Evolutionary conservation across 345 rosid genomes (phyloP).

Genomic region (Psidium friedrichsthalianum): DNA sequence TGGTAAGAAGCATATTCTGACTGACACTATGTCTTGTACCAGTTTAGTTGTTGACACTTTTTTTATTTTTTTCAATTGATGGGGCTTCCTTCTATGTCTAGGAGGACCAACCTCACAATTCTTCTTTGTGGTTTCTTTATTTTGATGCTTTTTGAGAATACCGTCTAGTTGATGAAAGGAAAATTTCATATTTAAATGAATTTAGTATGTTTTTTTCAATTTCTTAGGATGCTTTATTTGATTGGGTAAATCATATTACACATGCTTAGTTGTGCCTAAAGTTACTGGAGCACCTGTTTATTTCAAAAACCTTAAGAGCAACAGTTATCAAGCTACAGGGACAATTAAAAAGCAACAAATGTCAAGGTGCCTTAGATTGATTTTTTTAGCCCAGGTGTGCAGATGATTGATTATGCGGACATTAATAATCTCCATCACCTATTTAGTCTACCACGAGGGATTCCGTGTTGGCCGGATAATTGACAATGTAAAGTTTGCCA

Average conservation of each 20-base stretch:
- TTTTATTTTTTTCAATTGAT: neutral
- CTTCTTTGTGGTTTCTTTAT: neutral
- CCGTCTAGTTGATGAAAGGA: neutral
- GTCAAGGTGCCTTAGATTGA: neutral
- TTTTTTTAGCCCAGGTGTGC: neutral
- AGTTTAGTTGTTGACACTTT: neutral
- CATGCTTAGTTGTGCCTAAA: neutral
- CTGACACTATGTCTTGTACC: neutral
- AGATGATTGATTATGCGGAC: neutral
- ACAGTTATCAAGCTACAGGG: neutral
- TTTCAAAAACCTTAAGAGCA: neutral
- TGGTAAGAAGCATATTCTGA: conserved; percentile 31
- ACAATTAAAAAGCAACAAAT: neutral
- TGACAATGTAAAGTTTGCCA: neutral
- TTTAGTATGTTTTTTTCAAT: neutral
- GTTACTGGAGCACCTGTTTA: neutral
- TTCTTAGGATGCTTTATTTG: neutral
- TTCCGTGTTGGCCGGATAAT: neutral
- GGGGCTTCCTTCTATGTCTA: neutral
- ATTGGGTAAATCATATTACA: neutral
- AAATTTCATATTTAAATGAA: neutral
- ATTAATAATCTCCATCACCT: neutral
- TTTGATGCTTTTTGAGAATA: neutral
- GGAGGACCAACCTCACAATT: neutral
- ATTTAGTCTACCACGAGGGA: neutral